phyloP scores from a whole-genome alignment of 345 rosid species.

The Aquilaria sinensis region DNA sequence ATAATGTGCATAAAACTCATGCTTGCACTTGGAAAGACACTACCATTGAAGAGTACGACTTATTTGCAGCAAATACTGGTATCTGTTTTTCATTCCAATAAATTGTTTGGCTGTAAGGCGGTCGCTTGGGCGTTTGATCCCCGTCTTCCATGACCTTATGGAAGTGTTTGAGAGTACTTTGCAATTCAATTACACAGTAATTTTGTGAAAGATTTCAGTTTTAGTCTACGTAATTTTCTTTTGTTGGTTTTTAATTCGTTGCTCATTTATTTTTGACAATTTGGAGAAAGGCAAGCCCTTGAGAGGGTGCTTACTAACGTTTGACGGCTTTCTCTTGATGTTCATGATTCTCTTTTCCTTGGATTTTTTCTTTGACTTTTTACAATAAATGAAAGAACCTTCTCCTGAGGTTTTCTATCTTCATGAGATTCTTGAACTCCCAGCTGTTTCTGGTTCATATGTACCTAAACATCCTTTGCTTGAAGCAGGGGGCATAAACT shows the following conservation, averaged over 20 bases:
- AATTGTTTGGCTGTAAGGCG: conserved; percentile 26
- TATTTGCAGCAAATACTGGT: conserved; percentile 73
- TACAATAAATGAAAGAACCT: too few species aligned
- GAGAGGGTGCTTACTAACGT: conserved; percentile 26
- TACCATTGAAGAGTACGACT: conserved; percentile 67
- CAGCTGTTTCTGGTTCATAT: too few species aligned
- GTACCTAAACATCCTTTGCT: too few species aligned
- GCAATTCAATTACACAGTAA: conserved; percentile 34
- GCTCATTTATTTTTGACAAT: conserved; percentile 13
- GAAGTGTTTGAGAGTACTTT: conserved; percentile 36
- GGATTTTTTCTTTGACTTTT: too few species aligned
- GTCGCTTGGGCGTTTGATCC: conserved; percentile 27
- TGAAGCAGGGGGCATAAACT: too few species aligned
- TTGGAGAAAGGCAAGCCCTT: conserved; percentile 18
- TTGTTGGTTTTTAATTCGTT: conserved; percentile 25
- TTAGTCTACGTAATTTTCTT: conserved; percentile 19
- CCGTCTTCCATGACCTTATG: conserved; percentile 23
- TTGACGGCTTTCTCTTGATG: conserved; percentile 15
- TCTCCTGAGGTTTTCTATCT: too few species aligned
- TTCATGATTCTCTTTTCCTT: background rate
- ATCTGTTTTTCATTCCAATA: conserved; percentile 58
- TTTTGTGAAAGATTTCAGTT: conserved; percentile 26
- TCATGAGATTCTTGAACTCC: too few species aligned
- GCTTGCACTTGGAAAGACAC: conserved; percentile 45
- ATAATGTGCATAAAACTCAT: conserved; percentile 37